These are phyloP conservation scores for Eragrostis curvula DNA, from an alignment of 176 grass and related monocot species.

Conservation along the genomic window DNA sequence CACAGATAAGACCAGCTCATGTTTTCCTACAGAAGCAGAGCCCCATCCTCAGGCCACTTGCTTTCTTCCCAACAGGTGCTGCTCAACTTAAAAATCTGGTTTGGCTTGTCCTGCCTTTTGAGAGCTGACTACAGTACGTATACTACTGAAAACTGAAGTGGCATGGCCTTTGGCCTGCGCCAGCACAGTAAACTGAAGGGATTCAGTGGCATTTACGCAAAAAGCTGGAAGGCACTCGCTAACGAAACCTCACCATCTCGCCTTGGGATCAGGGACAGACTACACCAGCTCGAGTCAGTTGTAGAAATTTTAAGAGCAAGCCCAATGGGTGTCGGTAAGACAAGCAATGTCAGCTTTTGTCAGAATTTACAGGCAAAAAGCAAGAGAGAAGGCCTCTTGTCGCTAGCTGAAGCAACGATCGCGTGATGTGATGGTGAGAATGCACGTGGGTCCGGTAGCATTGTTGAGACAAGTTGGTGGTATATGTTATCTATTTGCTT, in stretches of 20 bases:
- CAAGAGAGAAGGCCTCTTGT: too few species aligned
- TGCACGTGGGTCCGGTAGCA: too few species aligned
- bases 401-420: too few species aligned
- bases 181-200: conserved; percentile 51
- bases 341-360: too few species aligned
- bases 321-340: too few species aligned
- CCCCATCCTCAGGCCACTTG: neutral
- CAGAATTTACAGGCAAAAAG: too few species aligned
- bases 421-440: too few species aligned
- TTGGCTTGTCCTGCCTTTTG: conserved; percentile 9
- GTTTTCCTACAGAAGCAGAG: conserved; percentile 4
- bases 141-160: neutral
- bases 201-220: conserved; percentile 43
- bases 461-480: too few species aligned
- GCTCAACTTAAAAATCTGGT: conserved; percentile 22
- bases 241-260: conserved; percentile 9
- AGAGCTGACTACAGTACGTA: too few species aligned
- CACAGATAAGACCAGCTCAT: conserved; percentile 22
- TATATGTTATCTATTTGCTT: too few species aligned
- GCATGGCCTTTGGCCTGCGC: conserved; percentile 3
- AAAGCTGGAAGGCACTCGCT: conserved; percentile 41
- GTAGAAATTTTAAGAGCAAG: conserved; percentile 16
- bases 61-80: conserved; percentile 24
- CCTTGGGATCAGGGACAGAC: neutral
- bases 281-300: neutral